Percentiles rank a stretch among this genome's conserved stretches.
These are phyloP conservation scores for Coemansia sp. DNA, from an alignment of 192 early-diverging fungal genomes.

Conservation along the genomic window DNA sequence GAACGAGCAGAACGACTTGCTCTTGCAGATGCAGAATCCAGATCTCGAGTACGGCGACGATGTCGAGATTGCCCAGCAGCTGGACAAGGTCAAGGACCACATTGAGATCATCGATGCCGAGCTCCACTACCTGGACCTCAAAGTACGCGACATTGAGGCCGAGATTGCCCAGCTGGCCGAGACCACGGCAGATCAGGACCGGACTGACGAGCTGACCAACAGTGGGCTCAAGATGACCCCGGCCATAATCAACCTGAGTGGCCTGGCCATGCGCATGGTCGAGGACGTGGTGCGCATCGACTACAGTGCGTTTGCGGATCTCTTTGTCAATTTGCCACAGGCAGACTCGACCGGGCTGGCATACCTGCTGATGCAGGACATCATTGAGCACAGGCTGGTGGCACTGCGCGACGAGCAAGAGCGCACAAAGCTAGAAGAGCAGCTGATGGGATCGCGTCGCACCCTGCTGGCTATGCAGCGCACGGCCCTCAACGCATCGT, in stretches of 20 bases:
- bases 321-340: conserved; percentile 20
- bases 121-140: conserved; percentile 41
- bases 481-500: conserved; percentile 39
- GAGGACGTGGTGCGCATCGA: conserved; percentile 47
- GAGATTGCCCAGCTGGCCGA: conserved; percentile 42
- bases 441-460: conserved; percentile 38
- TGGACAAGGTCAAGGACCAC: conserved; percentile 21
- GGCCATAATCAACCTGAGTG: conserved; percentile 38
- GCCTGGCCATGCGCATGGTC: conserved; percentile 49
- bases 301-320: conserved; percentile 30
- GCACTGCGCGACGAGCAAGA: conserved; percentile 27
- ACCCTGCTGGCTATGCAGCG: conserved; percentile 47
- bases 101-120: conserved; percentile 48
- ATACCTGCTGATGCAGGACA: conserved; percentile 38
- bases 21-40: conserved; percentile 22
- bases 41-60: conserved; percentile 9
- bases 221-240: conserved; percentile 18
- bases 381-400: conserved; percentile 35
- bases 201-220: background rate
- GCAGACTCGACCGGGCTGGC: conserved; percentile 29
- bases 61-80: conserved; percentile 1
- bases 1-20: conserved; percentile 40
- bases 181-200: background rate
- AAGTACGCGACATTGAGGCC: conserved; percentile 42
- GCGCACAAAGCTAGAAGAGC: conserved; percentile 22